A percentile compares a stretch with the other conserved stretches of the same genome.
These are phyloP conservation scores for Cucurbita maxima DNA, from an alignment of 306 rosid genomes.

Conservation along the genomic window DNA sequence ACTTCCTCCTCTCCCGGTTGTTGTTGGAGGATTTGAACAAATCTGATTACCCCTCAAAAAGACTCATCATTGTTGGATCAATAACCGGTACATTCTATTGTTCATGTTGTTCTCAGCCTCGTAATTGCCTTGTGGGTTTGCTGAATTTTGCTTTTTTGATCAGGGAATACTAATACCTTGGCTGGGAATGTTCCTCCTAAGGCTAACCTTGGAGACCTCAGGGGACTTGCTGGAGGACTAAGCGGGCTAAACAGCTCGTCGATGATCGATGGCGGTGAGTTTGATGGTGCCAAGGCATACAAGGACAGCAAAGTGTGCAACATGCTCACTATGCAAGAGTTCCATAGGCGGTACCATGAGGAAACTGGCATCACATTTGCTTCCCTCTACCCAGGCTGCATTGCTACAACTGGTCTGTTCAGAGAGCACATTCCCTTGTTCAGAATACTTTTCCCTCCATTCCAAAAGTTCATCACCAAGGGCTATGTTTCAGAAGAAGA, in stretches of 20 bases:
- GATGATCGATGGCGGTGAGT: constrained; percentile 89
- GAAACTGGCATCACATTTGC: constrained; percentile 85
- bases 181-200: constrained; percentile 99
- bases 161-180: constrained; percentile 90
- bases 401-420: constrained; percentile 92
- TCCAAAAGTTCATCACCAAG: constrained; percentile 92
- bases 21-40: constrained; percentile 63
- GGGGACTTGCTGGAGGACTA: constrained; percentile 85
- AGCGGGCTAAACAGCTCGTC: constrained; percentile 71
- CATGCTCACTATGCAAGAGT: constrained; percentile 96
- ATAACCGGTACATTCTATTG: constrained; percentile 50
- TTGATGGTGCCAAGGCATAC: constrained; percentile 98
- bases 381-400: constrained; percentile 96
- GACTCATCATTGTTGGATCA: constrained; percentile 88
- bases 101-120: neutral
- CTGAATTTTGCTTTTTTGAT: constrained; percentile 8
- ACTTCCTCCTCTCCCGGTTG: constrained; percentile 80
- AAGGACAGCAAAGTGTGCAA: constrained; percentile 99
- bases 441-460: constrained; percentile 82
- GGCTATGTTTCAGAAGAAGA: constrained; percentile 97
- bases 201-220: constrained; percentile 94
- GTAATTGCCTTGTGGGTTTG: neutral
- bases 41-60: constrained; percentile 78
- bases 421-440: constrained; percentile 96
- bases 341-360: constrained; percentile 70